These are phyloP conservation scores for Capillidium heterosporum DNA, from an alignment of 371 early-diverging fungal genomes.

Conservation along the genomic window DNA sequence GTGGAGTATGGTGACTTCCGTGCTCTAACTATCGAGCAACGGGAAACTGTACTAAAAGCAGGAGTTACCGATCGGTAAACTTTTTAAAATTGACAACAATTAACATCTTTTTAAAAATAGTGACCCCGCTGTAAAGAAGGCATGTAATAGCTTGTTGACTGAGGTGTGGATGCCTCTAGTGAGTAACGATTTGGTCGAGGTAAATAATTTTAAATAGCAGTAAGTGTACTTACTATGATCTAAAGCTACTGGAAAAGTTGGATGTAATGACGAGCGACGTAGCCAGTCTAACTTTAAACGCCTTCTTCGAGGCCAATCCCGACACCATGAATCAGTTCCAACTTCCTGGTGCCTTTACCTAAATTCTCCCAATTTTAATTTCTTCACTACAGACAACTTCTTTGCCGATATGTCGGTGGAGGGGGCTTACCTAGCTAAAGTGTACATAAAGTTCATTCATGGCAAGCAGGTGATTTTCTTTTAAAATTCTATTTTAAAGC, in stretches of 20 bases:
- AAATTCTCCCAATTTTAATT: background rate
- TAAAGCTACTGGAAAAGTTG: slow-evolving; percentile 49
- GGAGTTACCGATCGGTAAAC: slow-evolving; percentile 52
- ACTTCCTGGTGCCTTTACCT: slow-evolving; percentile 23
- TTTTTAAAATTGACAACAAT: background rate
- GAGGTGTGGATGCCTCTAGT: slow-evolving; percentile 60
- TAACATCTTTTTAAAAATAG: slow-evolving; percentile 14
- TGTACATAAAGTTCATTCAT: background rate
- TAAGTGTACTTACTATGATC: background rate
- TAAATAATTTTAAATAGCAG: slow-evolving; percentile 5
- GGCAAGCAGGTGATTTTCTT: background rate
- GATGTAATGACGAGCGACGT: slow-evolving; percentile 54
- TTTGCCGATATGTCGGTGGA: background rate
- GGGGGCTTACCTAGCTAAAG: background rate
- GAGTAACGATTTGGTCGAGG: slow-evolving; percentile 50
- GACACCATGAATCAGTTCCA: slow-evolving; percentile 37
- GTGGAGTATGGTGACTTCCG: slow-evolving; percentile 45
- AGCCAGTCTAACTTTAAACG: slow-evolving; percentile 42
- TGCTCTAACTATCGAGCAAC: slow-evolving; percentile 38
- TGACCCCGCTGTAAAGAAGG: slow-evolving; percentile 48
- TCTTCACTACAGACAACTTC: background rate
- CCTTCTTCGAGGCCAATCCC: slow-evolving; percentile 39
- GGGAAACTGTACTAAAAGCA: slow-evolving; percentile 45
- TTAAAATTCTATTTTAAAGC: background rate
- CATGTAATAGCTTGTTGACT: slow-evolving; percentile 49